Evolutionary conservation across 768 basidiomycete species (phyloP).

Genomic region (Mrakia gelida): DNA sequence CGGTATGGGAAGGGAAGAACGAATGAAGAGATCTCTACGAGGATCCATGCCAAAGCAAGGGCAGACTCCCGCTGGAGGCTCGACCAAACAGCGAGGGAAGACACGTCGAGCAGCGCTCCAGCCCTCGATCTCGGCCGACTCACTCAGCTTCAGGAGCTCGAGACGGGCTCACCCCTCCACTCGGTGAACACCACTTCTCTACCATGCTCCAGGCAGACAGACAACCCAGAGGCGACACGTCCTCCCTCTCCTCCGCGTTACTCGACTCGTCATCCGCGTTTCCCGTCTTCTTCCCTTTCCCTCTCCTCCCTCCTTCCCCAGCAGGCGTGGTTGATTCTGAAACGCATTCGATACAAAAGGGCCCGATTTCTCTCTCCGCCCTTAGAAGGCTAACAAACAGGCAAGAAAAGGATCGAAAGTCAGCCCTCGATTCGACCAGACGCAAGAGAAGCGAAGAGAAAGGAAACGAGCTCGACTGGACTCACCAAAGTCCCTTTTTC

Average conservation of each 20-base stretch:
- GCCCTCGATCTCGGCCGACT: too few species aligned
- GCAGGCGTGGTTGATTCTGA: neutral
- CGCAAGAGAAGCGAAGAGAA: neutral
- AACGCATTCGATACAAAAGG: constrained; percentile 8
- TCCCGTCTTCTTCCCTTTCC: neutral
- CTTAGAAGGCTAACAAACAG: neutral
- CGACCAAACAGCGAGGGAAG: too few species aligned
- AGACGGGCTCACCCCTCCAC: too few species aligned
- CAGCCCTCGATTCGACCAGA: neutral
- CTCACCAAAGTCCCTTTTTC: too few species aligned
- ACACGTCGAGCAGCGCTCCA: too few species aligned
- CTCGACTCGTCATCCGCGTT: neutral
- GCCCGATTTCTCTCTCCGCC: neutral
- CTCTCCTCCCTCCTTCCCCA: neutral
- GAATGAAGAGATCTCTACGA: too few species aligned
- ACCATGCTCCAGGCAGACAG: too few species aligned
- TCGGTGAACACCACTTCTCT: too few species aligned
- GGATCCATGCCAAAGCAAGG: too few species aligned
- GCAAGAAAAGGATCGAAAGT: neutral
- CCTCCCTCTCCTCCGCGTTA: neutral
- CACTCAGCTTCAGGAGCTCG: too few species aligned
- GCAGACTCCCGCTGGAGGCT: too few species aligned
- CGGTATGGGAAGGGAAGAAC: too few species aligned
- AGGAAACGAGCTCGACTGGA: neutral
- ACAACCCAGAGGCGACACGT: neutral